Evolutionary conservation across 1,139 yeast species (phyloP).

Genomic region (Yamadazyma jaroonii): DNA sequence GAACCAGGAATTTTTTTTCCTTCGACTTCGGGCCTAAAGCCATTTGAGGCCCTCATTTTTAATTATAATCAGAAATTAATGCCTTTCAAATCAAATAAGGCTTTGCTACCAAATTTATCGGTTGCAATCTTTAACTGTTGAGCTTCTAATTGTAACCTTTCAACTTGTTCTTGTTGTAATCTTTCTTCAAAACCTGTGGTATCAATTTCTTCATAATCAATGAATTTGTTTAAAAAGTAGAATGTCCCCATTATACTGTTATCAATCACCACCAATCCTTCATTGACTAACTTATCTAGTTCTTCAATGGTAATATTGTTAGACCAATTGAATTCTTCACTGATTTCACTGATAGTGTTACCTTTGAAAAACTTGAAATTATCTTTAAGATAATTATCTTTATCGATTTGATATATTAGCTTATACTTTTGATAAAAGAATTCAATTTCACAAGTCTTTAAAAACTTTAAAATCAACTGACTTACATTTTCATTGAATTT

Average conservation of each 20-base stretch:
- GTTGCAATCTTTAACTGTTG: conserved; percentile 7
- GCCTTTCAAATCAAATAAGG: conserved; percentile 6
- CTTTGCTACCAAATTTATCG: conserved; percentile 6
- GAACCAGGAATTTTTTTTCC: too few relatives aligned
- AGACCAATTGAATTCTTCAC: conserved; percentile 55
- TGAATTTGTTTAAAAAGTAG: conserved; percentile 35
- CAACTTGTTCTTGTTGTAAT: conserved; percentile 6
- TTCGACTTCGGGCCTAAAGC: too few relatives aligned
- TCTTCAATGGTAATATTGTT: conserved; percentile 68
- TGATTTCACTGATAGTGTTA: conserved; percentile 35
- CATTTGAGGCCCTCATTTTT: too few relatives aligned
- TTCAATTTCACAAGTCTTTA: conserved; percentile 23
- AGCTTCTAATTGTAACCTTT: conserved; percentile 1
- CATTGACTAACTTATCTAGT: conserved; percentile 54
- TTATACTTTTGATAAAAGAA: conserved; percentile 25
- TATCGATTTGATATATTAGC: conserved; percentile 21
- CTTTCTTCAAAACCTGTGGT: conserved; percentile 7
- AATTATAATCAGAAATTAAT: too few relatives aligned
- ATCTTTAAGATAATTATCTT: conserved; percentile 23
- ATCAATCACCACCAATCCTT: conserved; percentile 64
- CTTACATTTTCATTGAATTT: conserved; percentile 20
- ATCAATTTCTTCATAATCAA: conserved; percentile 5
- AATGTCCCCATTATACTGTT: conserved; percentile 60
- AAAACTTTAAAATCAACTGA: conserved; percentile 22
- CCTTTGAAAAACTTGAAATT: conserved; percentile 30